Percentiles rank a stretch among this genome's conserved stretches.
phyloP scores from a whole-genome alignment of 2,329 filamentous ascomycete species.

The Chaetoscypha palmicola region DNA sequence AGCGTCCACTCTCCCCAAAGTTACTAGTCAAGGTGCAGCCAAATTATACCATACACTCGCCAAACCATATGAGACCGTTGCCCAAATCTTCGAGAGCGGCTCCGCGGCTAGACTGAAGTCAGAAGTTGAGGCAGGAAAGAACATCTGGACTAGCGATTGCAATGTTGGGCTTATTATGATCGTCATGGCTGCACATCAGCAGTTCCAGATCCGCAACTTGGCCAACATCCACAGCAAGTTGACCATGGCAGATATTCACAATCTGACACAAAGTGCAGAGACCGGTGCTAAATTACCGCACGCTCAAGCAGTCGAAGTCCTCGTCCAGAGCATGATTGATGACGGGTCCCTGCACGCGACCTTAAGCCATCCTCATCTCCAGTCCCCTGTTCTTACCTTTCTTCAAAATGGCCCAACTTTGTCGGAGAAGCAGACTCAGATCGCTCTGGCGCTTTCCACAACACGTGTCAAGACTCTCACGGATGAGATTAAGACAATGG shows the following conservation, averaged over 20 bases:
- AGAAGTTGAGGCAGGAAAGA: constrained; percentile 53
- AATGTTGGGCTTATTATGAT: constrained; percentile 66
- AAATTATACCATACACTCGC: constrained; percentile 52
- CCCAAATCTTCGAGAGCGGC: constrained; percentile 57
- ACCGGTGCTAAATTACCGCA: constrained; percentile 39
- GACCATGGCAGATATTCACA: constrained; percentile 46
- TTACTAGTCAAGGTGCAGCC: constrained; percentile 44
- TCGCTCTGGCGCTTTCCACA: constrained; percentile 38
- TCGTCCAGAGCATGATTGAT: constrained; percentile 50
- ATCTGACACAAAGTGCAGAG: constrained; percentile 46
- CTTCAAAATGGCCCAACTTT: constrained; percentile 36
- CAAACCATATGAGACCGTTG: constrained; percentile 65
- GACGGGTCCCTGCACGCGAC: constrained; percentile 46
- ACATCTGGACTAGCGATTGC: constrained; percentile 62
- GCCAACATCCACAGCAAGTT: constrained; percentile 62
- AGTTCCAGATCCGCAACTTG: constrained; percentile 68
- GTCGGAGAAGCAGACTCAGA: constrained; percentile 45
- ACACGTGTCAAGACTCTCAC: constrained; percentile 39
- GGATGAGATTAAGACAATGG: constrained; percentile 43
- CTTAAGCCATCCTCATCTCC: constrained; percentile 39
- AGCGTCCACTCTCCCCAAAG: constrained; percentile 46
- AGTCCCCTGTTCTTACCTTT: constrained; percentile 46
- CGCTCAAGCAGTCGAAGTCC: constrained; percentile 38
- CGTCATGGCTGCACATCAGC: constrained; percentile 63
- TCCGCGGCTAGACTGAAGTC: constrained; percentile 52